Evolutionary conservation across 306 rosid genomes (phyloP), one percentile per base, ranked within the genome.

Genomic region (Casuarina cunninghamiana): DNA sequence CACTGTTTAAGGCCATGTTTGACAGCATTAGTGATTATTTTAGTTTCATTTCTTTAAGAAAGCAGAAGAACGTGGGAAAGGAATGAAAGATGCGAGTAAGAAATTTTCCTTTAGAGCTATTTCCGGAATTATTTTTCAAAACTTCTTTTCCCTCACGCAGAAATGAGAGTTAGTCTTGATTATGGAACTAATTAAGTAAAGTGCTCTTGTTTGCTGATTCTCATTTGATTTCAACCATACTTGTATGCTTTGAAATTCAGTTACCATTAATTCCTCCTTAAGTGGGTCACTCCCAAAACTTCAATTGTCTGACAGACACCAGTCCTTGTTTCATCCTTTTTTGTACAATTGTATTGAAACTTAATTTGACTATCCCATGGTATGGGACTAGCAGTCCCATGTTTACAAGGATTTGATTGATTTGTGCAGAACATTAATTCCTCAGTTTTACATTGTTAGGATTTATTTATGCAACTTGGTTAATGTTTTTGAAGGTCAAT

Each of bases 11-110:
- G 54, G 69, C 49, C 41, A 57, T 44, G 71, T 68, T 53, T 53
- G 38, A 48, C 41, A 53, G 51, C 67, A 46, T 51, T 45, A 73
- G 38, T 69, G 54, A 77, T 72, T 43, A 44, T 72, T 55, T 49
- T 8, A 6, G 19, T 44, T 79, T 12, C n/a, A 12, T 53, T 53
- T 4, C 54, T 50, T 12, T 60, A 32, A 42, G 67, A 10, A 39
- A 65, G 26, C 32, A 5, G 44, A 39, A 62, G 68, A 62, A 12
- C 12, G 39, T 62, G 41, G 43, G 44, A 62, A 37, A 62, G 43
- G 68, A 62, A 62, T 12, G 8, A 62, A 7, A 62, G 57, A 62
- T 62, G 43, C 41, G 35, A 11, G 4, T 10, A 62, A 60, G 10
- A 58, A 11, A 3, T 6, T 19, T 17, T 51, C 3, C 2, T 53